These are phyloP conservation scores for Ceratobasidium sp. DNA, from an alignment of 1,284 basidiomycete genomes.

Conservation along the genomic window DNA sequence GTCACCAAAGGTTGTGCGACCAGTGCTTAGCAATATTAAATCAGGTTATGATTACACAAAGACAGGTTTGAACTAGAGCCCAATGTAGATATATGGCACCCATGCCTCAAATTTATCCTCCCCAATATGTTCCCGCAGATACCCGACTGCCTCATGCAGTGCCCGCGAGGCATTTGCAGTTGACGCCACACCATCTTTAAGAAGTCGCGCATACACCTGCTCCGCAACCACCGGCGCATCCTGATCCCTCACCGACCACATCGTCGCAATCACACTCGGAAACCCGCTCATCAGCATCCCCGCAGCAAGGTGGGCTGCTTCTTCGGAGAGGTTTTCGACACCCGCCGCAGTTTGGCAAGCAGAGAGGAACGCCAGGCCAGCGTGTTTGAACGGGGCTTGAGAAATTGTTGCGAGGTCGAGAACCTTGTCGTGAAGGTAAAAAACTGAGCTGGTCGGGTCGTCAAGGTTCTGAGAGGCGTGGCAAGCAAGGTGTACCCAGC, in stretches of 20 bases:
- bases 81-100: slow-evolving; percentile 19
- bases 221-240: slow-evolving; percentile 9
- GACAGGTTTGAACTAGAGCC: background rate
- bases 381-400: background rate
- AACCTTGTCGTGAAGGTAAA: slow-evolving; percentile 5
- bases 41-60: too few relatives aligned
- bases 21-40: too few relatives aligned
- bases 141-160: background rate
- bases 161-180: background rate
- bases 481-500: slow-evolving; percentile 31
- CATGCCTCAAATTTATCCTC: slow-evolving; percentile 2
- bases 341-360: slow-evolving; percentile 25
- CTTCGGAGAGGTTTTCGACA: slow-evolving; percentile 40
- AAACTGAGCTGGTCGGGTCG: background rate
- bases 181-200: background rate
- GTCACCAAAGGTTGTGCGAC: too few relatives aligned
- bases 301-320: slow-evolving; percentile 40
- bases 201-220: background rate
- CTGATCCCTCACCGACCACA: slow-evolving; percentile 16
- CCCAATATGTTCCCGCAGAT: background rate
- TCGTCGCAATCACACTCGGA: slow-evolving; percentile 18
- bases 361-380: slow-evolving; percentile 13
- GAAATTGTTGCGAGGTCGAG: background rate
- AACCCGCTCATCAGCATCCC: slow-evolving; percentile 43
- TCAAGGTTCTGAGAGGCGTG: slow-evolving; percentile 7